A percentile compares a stretch with the other conserved stretches of the same genome.
Evolutionary conservation across 345 rosid species (phyloP).

Genomic region (Corchorus olitorius): DNA sequence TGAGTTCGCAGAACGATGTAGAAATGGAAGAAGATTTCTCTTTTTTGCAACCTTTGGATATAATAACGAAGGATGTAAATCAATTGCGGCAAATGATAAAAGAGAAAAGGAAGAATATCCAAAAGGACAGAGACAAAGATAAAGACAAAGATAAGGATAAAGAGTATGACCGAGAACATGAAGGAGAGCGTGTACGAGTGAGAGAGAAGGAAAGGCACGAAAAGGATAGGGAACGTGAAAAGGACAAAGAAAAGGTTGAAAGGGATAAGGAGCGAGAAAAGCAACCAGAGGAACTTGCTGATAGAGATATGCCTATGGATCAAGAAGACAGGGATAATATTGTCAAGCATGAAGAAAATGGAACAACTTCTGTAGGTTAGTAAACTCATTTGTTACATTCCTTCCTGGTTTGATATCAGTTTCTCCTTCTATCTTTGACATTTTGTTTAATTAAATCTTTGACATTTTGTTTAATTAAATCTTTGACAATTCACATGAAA

Average conservation of each 20-base stretch:
- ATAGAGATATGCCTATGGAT: conserved; percentile 52
- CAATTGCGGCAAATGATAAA: conserved; percentile 74
- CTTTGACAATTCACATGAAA: neutral
- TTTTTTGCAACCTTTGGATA: conserved; percentile 93
- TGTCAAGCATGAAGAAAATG: conserved; percentile 58
- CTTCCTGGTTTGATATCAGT: conserved; percentile 7
- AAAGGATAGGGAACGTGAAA: conserved; percentile 62
- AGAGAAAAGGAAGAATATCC: conserved; percentile 70
- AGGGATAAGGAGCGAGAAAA: conserved; percentile 66
- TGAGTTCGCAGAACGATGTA: conserved; percentile 66
- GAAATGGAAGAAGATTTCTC: conserved; percentile 96
- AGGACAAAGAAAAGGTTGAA: conserved; percentile 47
- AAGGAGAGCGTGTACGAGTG: conserved; percentile 52
- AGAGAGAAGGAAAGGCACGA: conserved; percentile 80
- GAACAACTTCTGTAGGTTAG: conserved; percentile 51
- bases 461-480: neutral
- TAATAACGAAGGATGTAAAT: conserved; percentile 84
- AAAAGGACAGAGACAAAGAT: conserved; percentile 63
- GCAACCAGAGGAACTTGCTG: conserved; percentile 53
- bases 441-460: neutral
- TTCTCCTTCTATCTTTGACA: neutral
- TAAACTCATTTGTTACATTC: conserved; percentile 3
- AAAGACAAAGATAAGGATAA: conserved; percentile 56
- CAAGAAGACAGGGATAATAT: conserved; percentile 52
- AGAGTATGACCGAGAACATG: conserved; percentile 59